Evolutionary conservation across 805 yeast genomes (phyloP), one percentile per base, ranked within the genome.

Genomic region (Cyberlindnera veronae): DNA sequence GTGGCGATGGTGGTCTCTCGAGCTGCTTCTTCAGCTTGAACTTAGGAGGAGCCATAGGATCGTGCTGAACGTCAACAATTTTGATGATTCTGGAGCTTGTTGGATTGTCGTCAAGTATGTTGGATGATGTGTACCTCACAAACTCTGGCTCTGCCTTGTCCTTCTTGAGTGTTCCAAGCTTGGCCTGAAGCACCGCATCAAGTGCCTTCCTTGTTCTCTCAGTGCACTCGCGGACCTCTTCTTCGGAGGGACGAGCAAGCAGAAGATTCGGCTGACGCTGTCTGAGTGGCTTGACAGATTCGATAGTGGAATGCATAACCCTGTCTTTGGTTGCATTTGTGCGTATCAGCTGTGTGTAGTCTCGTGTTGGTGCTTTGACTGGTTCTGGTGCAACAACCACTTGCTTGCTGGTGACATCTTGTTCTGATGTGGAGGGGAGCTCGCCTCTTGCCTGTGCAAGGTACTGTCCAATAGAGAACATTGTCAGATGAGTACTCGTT

Each of bases 11-110:
- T 0, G 81, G 72, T 29, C 77, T 79, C 5, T 93, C 84, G 22
- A 84, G 79, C 46, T 83, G 81, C 27, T 88, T 77, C 39, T 83
- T 71, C 33, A 63, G 68, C 55, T 79, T 81, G 63, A 82, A 80
- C 41, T 79, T 77, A 0, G 90, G 80, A 0, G 96, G 96, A 26
- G 86, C 78, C 74, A 90, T 72, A 0, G 98, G 98, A 63, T 91
- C 98, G 34, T 74, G 71, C 45, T 79, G 73, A 32, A 69, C 74
- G 39, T 81, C 86, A 12, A 79, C 78, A 31, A 90, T 77, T 51
- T 79, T 79, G 20, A 89, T 72, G 4, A 72, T 64, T 41, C 86
- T 62, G 43, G 67, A 67, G 31, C 54, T 57, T 12, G 54, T 54
- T 5, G 51, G 38, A 5, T 54, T 48, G 14, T 58, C 62, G 9